Conservation (phyloP, 2,329 filamentous ascomycete genomes). For the Fusarium nanum region DNA sequence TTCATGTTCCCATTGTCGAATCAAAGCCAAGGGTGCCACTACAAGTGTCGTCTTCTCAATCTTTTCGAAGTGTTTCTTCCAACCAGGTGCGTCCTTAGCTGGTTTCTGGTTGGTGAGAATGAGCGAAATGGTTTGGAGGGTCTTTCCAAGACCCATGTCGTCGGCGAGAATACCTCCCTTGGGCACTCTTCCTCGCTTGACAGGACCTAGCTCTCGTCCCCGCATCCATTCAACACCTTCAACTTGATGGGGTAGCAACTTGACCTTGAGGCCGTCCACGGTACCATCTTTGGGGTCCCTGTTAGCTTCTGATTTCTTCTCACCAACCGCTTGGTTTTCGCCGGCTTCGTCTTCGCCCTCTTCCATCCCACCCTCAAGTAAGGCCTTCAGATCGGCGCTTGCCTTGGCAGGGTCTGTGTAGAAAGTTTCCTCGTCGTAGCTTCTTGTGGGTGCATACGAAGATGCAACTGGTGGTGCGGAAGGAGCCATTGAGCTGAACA, state of each 20-base stretch:
- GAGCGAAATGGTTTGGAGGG: constrained; percentile 89
- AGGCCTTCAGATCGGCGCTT: constrained; percentile 79
- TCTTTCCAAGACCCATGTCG: constrained; percentile 98
- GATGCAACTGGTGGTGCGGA: constrained; percentile 20
- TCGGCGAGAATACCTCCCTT: constrained; percentile 96
- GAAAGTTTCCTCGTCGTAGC: constrained; percentile 60
- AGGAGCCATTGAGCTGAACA: constrained; percentile 59
- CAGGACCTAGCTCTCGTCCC: constrained; percentile 86
- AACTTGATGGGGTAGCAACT: constrained; percentile 91
- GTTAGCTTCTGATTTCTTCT: constrained; percentile 42
- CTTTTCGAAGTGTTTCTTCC: constrained; percentile 75
- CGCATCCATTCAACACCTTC: constrained; percentile 96
- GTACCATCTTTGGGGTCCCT: constrained; percentile 60
- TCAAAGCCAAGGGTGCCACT: constrained; percentile 90
- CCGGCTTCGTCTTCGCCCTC: constrained; percentile 68
- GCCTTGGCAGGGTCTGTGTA: constrained; percentile 80
- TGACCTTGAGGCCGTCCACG: constrained; percentile 85
- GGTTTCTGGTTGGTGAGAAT: constrained; percentile 86
- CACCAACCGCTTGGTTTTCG: constrained; percentile 35
- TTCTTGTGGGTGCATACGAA: constrained; percentile 17
- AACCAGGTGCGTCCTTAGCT: constrained; percentile 63
- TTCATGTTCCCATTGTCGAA: constrained; percentile 97
- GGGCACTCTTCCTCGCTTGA: constrained; percentile 83
- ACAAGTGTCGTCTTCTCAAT: constrained; percentile 87
- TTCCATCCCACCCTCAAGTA: constrained; percentile 85